These are phyloP conservation scores for Trichaptum fuscoviolaceum DNA, from an alignment of 768 basidiomycete genomes.

Conservation along the genomic window DNA sequence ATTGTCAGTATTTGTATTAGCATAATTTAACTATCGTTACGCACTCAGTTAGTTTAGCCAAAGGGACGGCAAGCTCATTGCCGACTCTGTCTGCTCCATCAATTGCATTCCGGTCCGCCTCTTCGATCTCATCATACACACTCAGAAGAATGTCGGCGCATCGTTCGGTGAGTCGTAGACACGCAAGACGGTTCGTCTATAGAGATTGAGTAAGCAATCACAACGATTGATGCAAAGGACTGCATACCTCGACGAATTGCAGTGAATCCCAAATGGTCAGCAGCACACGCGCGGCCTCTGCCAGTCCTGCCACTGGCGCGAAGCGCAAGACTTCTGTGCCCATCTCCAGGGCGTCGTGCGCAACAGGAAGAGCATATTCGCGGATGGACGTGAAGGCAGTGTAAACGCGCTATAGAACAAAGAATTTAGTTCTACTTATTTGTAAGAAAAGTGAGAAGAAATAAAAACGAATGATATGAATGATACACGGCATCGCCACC, in stretches of 20 bases:
- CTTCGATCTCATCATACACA: conserved; percentile 54
- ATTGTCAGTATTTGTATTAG: conserved; percentile 3
- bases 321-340: conserved; percentile 36
- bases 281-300: conserved; percentile 44
- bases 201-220: neutral
- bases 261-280: conserved; percentile 62
- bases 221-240: neutral
- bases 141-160: conserved; percentile 65
- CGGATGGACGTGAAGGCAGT: conserved; percentile 2
- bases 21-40: conserved; percentile 20
- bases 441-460: neutral
- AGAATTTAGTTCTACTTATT: neutral
- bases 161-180: conserved; percentile 65
- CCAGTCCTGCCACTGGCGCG: conserved; percentile 53
- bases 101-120: conserved; percentile 27
- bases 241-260: conserved; percentile 54
- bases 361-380: conserved; percentile 22
- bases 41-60: conserved; percentile 46
- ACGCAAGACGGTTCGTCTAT: conserved; percentile 63
- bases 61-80: conserved; percentile 44
- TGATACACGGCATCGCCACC: neutral
- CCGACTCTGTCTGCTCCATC: conserved; percentile 38
- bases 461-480: neutral
- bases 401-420: neutral
- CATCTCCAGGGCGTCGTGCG: conserved; percentile 31